Conservation (phyloP, 2,329 filamentous ascomycete species). For the Cladosporium velox region DNA sequence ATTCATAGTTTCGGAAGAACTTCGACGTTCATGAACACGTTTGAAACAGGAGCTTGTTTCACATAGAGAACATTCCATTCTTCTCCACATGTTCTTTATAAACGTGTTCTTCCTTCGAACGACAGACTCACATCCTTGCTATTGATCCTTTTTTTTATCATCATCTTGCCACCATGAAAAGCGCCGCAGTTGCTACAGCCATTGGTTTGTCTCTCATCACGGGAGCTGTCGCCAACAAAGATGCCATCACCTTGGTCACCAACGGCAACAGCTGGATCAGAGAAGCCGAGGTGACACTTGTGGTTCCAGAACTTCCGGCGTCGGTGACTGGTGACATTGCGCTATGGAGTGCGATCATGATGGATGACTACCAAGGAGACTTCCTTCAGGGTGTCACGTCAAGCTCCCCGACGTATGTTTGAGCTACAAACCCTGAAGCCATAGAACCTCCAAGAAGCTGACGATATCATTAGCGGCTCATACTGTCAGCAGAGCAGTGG, state of each 20-base stretch:
- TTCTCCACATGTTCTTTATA: not conserved
- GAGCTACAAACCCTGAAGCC: not conserved
- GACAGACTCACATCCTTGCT: not conserved
- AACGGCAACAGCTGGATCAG: constrained; percentile 1
- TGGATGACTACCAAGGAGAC: constrained; percentile 3
- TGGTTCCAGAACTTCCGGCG: not conserved
- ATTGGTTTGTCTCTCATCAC: not conserved
- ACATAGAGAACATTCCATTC: not conserved
- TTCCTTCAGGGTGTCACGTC: constrained; percentile 6
- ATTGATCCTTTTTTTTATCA: not conserved
- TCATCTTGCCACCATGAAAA: not conserved
- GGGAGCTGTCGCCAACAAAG: not conserved
- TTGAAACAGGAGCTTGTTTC: constrained; percentile 3
- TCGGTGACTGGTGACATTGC: constrained; percentile 6
- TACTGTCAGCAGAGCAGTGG: not conserved
- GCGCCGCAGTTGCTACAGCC: not conserved
- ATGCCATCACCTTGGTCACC: not conserved
- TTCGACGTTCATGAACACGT: not conserved
- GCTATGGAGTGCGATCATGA: constrained; percentile 9
- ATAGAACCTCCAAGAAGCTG: not conserved
- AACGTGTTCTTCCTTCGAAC: not conserved
- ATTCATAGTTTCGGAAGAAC: not conserved
- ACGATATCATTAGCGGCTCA: not conserved
- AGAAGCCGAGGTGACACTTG: not conserved
- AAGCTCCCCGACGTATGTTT: constrained; percentile 3